phyloP scores from a whole-genome alignment of 129 eudicot species.

The Oenanthe sinensis region DNA sequence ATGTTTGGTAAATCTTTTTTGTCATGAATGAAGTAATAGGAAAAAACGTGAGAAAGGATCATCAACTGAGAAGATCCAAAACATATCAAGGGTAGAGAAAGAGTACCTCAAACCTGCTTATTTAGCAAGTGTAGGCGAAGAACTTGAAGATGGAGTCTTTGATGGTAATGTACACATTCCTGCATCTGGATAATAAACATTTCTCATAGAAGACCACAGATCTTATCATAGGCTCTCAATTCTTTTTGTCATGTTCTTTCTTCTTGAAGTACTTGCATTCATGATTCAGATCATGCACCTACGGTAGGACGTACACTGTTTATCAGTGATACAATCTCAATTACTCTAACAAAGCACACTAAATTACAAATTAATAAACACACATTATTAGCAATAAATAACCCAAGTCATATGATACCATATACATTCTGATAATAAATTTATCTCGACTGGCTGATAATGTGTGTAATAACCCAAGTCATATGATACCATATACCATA shows the following conservation, averaged over 20 bases:
- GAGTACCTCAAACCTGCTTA: conserved; percentile 82
- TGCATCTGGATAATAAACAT: neutral
- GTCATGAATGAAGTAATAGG: conserved; percentile 40
- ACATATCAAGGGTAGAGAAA: conserved; percentile 72
- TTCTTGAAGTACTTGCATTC: neutral
- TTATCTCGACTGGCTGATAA: too few relatives aligned
- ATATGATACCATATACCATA: neutral
- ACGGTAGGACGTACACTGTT: neutral
- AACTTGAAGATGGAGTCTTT: conserved; percentile 97
- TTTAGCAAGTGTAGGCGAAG: conserved; percentile 78
- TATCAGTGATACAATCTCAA: neutral
- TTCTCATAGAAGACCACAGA: neutral
- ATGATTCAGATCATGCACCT: neutral
- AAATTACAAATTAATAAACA: too few relatives aligned
- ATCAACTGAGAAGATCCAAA: conserved; percentile 38
- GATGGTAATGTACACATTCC: conserved; percentile 52
- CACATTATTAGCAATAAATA: too few relatives aligned
- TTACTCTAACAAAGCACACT: neutral
- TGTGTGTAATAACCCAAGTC: too few relatives aligned
- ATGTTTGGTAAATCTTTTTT: conserved; percentile 12
- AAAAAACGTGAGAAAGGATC: conserved; percentile 46
- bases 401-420: too few relatives aligned
- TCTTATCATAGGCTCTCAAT: neutral
- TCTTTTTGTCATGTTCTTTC: neutral
- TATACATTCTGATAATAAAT: too few relatives aligned